Conservation (phyloP, 495 filamentous ascomycete species). For the Jackrogersella multiformis region DNA sequence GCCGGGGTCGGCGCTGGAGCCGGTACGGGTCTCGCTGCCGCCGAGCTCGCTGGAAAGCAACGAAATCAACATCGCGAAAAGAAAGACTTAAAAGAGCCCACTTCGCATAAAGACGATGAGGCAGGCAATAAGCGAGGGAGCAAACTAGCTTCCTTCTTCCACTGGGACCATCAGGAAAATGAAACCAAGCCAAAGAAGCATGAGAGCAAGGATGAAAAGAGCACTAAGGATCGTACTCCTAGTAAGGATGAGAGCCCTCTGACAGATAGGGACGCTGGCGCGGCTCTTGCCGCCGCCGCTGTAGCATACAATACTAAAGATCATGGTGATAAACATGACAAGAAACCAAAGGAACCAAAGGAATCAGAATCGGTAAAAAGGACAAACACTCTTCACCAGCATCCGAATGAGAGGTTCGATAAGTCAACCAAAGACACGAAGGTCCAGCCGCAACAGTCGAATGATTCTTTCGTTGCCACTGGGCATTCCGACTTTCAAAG, state of each 20-base stretch:
- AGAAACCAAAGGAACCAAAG: constrained; percentile 21
- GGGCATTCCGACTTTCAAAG: not conserved
- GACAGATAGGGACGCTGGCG: constrained; percentile 37
- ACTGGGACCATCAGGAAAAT: constrained; percentile 43
- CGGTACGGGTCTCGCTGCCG: constrained; percentile 6
- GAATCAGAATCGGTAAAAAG: not conserved
- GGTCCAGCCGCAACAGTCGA: not conserved
- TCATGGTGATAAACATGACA: constrained; percentile 32
- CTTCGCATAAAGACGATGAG: constrained; percentile 11
- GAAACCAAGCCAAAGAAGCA: constrained; percentile 26
- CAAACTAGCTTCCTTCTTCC: constrained; percentile 45
- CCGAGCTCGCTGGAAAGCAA: constrained; percentile 24
- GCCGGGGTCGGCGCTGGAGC: constrained; percentile 22
- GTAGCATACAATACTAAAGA: constrained; percentile 28
- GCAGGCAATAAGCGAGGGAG: constrained; percentile 39
- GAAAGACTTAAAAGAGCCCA: constrained; percentile 4
- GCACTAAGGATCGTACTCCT: not conserved
- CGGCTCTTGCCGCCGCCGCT: constrained; percentile 42
- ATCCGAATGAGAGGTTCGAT: constrained; percentile 17
- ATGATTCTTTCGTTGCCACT: constrained; percentile 11
- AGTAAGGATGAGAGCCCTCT: constrained; percentile 29
- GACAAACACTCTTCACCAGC: constrained; percentile 3
- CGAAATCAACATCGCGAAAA: constrained; percentile 31
- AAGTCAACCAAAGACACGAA: not conserved
- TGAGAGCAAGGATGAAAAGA: constrained; percentile 9